Conservation (phyloP, 1,284 basidiomycete species). For the Sanghuangporus weigelae region DNA sequence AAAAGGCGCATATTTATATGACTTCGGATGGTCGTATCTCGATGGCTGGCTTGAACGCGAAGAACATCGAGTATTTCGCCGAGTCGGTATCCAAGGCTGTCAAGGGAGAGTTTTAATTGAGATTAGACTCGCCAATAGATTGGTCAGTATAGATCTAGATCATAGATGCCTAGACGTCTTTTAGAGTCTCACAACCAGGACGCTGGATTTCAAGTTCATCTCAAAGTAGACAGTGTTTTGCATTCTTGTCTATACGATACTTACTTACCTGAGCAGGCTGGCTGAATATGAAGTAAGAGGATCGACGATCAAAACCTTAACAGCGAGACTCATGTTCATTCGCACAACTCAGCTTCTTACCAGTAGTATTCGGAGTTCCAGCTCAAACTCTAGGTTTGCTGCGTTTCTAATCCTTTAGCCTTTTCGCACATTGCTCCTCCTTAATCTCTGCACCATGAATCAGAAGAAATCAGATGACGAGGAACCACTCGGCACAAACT, state of each 20-base stretch:
- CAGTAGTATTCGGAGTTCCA: neutral
- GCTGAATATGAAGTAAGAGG: neutral
- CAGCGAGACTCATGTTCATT: neutral
- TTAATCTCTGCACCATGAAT: neutral
- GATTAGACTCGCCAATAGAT: neutral
- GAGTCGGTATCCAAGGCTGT: conserved; percentile 81
- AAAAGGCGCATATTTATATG: conserved; percentile 95
- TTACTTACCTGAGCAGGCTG: neutral
- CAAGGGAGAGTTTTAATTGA: conserved; percentile 63
- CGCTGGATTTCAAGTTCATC: neutral
- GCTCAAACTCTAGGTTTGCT: no score
- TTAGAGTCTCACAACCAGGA: neutral
- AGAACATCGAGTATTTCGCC: conserved; percentile 91
- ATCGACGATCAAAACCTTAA: neutral
- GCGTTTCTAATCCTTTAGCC: no score
- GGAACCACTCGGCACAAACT: neutral
- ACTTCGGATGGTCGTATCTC: conserved; percentile 87
- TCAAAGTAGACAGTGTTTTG: neutral
- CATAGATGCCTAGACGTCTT: neutral
- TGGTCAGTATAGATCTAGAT: neutral
- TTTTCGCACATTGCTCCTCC: no score
- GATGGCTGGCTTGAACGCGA: conserved; percentile 91
- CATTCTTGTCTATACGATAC: neutral
- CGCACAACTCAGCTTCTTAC: neutral
- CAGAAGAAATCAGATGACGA: neutral